phyloP scores from a whole-genome alignment of 2,329 filamentous ascomycete genomes.

The Paramyrothecium sp. region DNA sequence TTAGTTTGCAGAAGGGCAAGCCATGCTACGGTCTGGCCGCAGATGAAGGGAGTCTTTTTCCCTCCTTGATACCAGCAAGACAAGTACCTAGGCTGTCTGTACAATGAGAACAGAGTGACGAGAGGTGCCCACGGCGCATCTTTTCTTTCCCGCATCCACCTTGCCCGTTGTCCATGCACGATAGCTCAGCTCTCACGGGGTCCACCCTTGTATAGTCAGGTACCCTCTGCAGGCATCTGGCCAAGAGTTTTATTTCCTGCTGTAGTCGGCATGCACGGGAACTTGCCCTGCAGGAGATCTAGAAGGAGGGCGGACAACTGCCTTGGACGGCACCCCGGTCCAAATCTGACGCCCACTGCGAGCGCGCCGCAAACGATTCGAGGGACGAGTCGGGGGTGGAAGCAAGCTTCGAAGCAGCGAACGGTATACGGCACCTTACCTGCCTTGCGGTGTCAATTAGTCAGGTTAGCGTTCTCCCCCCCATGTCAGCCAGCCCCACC shows the following conservation, averaged over 20 bases:
- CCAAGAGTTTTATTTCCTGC: not conserved
- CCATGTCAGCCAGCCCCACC: not conserved
- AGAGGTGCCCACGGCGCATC: not conserved
- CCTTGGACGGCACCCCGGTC: not conserved
- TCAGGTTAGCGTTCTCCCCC: not conserved
- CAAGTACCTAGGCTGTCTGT: not conserved
- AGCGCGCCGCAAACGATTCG: too few relatives aligned
- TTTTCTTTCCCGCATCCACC: not conserved
- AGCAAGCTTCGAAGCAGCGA: not conserved
- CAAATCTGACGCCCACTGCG: too few relatives aligned
- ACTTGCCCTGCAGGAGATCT: not conserved
- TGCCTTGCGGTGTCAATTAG: not conserved
- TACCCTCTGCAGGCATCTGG: not conserved
- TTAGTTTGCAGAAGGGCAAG: too few relatives aligned
- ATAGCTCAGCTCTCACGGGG: not conserved
- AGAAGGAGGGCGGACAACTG: not conserved
- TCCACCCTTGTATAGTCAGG: not conserved
- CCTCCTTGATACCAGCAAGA: not conserved
- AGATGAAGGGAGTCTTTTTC: not conserved
- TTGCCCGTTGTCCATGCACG: not conserved
- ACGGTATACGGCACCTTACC: too few relatives aligned
- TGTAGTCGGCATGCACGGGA: not conserved
- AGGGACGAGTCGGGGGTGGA: too few relatives aligned
- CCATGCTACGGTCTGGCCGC: too few relatives aligned
- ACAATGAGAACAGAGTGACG: not conserved